These are phyloP conservation scores for Yarrowia phangngaensis DNA, from an alignment of 805 yeast genomes.

Conservation along the genomic window DNA sequence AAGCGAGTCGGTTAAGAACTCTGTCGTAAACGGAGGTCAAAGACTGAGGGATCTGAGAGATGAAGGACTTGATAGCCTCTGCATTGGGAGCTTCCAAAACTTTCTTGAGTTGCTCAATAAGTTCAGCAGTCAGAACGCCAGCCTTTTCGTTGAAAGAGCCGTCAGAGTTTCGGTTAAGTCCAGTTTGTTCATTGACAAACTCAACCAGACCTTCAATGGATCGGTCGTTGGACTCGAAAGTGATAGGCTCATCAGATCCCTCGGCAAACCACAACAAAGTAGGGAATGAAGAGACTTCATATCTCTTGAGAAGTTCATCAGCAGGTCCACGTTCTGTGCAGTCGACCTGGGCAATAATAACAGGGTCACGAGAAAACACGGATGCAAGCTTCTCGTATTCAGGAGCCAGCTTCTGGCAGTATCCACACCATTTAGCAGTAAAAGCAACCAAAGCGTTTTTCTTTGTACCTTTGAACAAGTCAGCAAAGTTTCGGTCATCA, in stretches of 20 bases:
- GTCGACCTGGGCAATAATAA: conserved; percentile 48
- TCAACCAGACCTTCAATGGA: conserved; percentile 49
- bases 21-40: conserved; percentile 34
- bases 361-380: conserved; percentile 42
- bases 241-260: conserved; percentile 49
- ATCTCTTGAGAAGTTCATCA: conserved; percentile 44
- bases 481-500: conserved; percentile 46
- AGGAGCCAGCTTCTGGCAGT: conserved; percentile 54
- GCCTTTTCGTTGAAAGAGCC: conserved; percentile 44
- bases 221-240: conserved; percentile 50
- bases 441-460: conserved; percentile 49
- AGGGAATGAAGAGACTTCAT: conserved; percentile 50
- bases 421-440: conserved; percentile 58
- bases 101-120: conserved; percentile 33
- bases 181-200: conserved; percentile 45
- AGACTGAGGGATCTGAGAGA: conserved; percentile 12
- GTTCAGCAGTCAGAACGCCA: conserved; percentile 41
- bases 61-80: conserved; percentile 10
- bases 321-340: conserved; percentile 45
- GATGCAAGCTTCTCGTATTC: conserved; percentile 49
- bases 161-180: conserved; percentile 42
- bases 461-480: conserved; percentile 40
- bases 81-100: conserved; percentile 38
- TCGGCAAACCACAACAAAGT: conserved; percentile 52
- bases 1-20: conserved; percentile 33